Evolutionary conservation across 2,329 filamentous ascomycete genomes (phyloP), one percentile per base, ranked within the genome.

Genomic region (Aureobasidium sp.): DNA sequence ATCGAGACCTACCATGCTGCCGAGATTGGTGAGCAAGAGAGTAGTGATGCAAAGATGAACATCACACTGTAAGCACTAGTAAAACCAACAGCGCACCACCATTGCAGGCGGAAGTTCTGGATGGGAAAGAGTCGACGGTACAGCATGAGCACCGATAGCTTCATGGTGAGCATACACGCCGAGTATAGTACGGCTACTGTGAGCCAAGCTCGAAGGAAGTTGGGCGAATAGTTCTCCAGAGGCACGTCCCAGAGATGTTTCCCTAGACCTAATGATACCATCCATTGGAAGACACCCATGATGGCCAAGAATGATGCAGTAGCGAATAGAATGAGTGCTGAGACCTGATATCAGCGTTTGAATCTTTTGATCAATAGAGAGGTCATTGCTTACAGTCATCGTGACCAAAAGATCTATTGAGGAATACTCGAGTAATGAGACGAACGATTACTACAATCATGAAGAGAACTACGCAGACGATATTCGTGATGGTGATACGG

Each of bases 121-220:
- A 63, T 48, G 11, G 54, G 54, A 25, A 63, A 63, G 21, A 63
- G 47, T 30, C 61, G 61, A 13, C 47, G 54, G 5, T 60, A 63
- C 1, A 63, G 48, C 41, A 63, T 50, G 32, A 63, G 57, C 3
- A 63, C 44, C 1, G 61, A 63, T 8, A 63, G n/a, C 45, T 61
- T 63, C 36, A 60, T 54, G 62, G 78, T 69, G 1, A 61, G 42
- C 59, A 61, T 61, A 16, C 50, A 55, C 5, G 42, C 49, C 10
- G 45, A 41, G 42, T 61, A 61, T 0, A 61, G 36, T 21, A 61
- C 42, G n/a, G 59, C 51, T 11, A 34, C 49, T n/a, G 44, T 41
- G 3, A 55, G 37, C 50, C 51, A 61, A 7, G 44, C 51, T 6
- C 37, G 49, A 29, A 61, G 59, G 34, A 61, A 61, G 6, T 30